Evolutionary conservation across 345 rosid species (phyloP), one percentile per base, ranked within the genome.

Genomic region (Hibiscus mutabilis): DNA sequence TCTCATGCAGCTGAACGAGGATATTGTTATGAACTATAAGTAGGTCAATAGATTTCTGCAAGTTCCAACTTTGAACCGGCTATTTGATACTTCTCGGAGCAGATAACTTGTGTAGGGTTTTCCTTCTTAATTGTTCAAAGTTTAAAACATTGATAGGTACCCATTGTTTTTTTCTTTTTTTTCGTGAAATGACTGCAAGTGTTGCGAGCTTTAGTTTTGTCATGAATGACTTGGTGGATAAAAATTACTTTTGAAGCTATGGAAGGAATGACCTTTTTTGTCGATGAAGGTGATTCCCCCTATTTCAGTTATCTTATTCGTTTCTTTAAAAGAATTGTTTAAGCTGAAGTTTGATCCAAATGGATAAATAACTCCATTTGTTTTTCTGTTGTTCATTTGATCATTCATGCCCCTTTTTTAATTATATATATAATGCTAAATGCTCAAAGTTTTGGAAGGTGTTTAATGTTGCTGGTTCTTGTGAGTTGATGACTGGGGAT

Each of bases 1-100:
- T 47, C 76, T 66, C 66, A 27, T 83, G 85, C 88, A 90, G 98
- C 83, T 81, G 77, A 83, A 89, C 57, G 79, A 79, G 59, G 96
- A 90, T 61, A 75, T 78, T 35, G 79, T 66, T 77, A 69, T 79
- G 44, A 46, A 27, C 9, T 29, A 40, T 29, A 46, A 60, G 74
- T 59, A 71, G 40, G 65, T 15, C 0, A 46, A 22, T 21, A n/a
- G 44, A 3, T 22, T 14, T 70, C 65, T 16, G 22, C 19, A 14
- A 57, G 44, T 58, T 40, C 44, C 60, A n/a, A 68, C 27, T 18
- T 63, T 63, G 16, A 10, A 37, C 16, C 27, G 21, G 49, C 27
- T 63, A 18, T 37, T 29, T 27, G 42, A 49, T 27, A 9, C 25
- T 62, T 62, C 27, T 2, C 49, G 58, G 10, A 27, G 70, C 7